Conservation (phyloP, 208 protist genomes). For the Wallacemonas collosoma region DNA sequence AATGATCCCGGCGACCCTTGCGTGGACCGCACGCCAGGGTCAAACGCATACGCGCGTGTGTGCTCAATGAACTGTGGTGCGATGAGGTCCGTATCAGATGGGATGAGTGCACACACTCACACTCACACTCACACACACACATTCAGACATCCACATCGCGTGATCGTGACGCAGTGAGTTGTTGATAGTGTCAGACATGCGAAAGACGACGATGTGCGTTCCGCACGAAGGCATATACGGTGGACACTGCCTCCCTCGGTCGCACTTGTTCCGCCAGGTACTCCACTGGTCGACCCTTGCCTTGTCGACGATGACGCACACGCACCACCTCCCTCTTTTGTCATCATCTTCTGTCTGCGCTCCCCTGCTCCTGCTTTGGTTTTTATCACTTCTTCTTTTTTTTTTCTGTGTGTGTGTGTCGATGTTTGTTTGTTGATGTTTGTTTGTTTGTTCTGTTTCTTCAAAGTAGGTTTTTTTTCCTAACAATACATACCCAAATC, state of each 20-base stretch:
- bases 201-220: too few relatives aligned
- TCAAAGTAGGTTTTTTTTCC: constrained; percentile 4
- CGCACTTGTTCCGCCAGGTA: too few relatives aligned
- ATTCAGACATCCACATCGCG: too few relatives aligned
- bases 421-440: constrained; percentile 6
- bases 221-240: too few relatives aligned
- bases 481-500: constrained; percentile 13
- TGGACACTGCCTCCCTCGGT: too few relatives aligned
- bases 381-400: constrained; percentile 20
- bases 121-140: too few relatives aligned
- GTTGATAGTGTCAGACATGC: too few relatives aligned
- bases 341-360: constrained; percentile 1
- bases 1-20: too few relatives aligned
- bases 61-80: neutral
- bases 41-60: too few relatives aligned
- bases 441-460: constrained; percentile 1
- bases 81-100: too few relatives aligned
- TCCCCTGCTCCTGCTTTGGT: neutral
- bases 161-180: too few relatives aligned
- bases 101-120: neutral
- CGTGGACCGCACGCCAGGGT: too few relatives aligned
- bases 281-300: neutral
- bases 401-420: constrained; percentile 19
- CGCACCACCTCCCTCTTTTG: neutral
- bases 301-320: constrained; percentile 12